Percentiles rank a stretch among this genome's conserved stretches.
phyloP scores from a whole-genome alignment of 1,284 basidiomycete species.

The Neotropicomus parvogracilis region DNA sequence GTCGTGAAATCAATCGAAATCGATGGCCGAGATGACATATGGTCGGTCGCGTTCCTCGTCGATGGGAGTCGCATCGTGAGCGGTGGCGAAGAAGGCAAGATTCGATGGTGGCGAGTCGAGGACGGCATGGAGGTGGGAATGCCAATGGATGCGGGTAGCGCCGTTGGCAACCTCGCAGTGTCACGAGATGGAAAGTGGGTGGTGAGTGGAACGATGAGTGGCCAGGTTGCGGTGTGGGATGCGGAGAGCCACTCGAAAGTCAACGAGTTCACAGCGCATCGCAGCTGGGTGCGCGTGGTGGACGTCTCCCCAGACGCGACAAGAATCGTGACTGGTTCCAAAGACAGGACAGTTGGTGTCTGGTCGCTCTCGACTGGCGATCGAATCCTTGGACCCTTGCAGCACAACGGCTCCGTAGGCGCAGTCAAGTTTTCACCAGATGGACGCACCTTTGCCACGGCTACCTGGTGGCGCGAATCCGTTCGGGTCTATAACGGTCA shows the following conservation, averaged over 20 bases:
- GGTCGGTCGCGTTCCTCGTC: background rate
- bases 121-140: constrained; percentile 1
- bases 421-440: constrained; percentile 4
- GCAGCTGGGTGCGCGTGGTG: background rate
- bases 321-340: constrained; percentile 4
- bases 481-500: background rate
- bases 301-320: constrained; percentile 6
- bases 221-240: constrained; percentile 4
- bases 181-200: constrained; percentile 11
- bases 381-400: constrained; percentile 1
- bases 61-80: background rate
- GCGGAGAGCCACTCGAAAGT: background rate
- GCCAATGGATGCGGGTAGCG: background rate
- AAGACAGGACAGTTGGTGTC: background rate
- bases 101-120: constrained; percentile 5
- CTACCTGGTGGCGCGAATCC: background rate
- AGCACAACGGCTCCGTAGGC: background rate
- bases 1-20: background rate
- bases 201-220: background rate
- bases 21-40: background rate
- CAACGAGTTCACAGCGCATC: background rate
- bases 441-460: constrained; percentile 2
- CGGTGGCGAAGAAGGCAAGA: constrained; percentile 2
- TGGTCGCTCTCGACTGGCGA: constrained; percentile 2
- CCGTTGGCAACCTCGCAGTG: background rate